A percentile compares a stretch with the other conserved stretches of the same genome.
Evolutionary conservation across 176 grass and related monocot species (phyloP).

Genomic region (Phyllostachys edulis): DNA sequence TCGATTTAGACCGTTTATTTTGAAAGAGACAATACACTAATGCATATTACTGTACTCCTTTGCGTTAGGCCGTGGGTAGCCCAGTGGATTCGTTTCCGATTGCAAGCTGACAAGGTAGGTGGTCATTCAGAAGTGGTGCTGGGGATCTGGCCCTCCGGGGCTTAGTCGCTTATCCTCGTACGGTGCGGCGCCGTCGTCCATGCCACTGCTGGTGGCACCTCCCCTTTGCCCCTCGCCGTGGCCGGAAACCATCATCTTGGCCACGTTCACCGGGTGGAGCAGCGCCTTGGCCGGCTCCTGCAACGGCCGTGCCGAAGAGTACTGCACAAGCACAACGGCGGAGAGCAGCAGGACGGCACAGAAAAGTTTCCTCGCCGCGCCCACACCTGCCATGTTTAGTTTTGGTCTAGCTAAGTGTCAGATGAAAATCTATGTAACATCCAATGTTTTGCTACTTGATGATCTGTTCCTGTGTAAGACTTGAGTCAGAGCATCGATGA

Average conservation of each 20-base stretch:
- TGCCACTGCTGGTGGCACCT: background rate
- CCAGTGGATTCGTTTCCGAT: background rate
- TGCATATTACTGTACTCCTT: no score
- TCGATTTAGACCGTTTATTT: no score
- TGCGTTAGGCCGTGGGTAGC: no score
- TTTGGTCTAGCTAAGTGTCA: background rate
- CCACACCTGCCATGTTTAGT: background rate
- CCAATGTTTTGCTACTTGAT: background rate
- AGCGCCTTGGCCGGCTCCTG: background rate
- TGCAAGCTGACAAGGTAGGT: background rate
- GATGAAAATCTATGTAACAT: background rate
- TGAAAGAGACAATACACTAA: no score
- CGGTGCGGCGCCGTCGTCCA: background rate
- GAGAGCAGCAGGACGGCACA: background rate
- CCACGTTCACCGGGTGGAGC: background rate
- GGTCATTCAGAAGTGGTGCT: background rate
- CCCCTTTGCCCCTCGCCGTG: background rate
- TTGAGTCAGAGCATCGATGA: background rate
- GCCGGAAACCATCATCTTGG: background rate
- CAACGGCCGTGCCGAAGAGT: background rate
- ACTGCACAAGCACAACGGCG: background rate
- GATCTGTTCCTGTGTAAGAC: background rate
- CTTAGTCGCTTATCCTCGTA: background rate
- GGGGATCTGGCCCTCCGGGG: slow-evolving; percentile 16
- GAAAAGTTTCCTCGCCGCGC: background rate